These are phyloP conservation scores for Mortierella hygrophila DNA, from an alignment of 192 early-diverging fungal genomes.

Conservation along the genomic window DNA sequence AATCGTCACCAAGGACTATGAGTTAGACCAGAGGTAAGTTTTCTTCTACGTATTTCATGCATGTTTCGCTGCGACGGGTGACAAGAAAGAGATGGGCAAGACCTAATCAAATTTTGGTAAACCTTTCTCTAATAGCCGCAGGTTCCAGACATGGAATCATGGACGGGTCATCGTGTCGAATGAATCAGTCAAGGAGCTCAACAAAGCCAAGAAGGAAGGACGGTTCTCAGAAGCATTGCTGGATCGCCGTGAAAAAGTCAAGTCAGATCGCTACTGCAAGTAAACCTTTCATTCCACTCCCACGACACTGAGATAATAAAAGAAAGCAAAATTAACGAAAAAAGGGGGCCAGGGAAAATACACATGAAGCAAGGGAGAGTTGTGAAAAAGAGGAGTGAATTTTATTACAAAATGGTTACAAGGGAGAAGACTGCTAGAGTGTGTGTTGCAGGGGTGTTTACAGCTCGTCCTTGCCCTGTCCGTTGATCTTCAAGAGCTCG, in stretches of 20 bases:
- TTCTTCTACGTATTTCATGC: neutral
- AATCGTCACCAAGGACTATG: slow-evolving; percentile 65
- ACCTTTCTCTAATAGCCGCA: slow-evolving; percentile 63
- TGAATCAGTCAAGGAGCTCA: slow-evolving; percentile 66
- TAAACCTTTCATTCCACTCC: slow-evolving; percentile 32
- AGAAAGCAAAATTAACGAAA: neutral
- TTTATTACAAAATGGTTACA: neutral
- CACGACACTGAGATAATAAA: neutral
- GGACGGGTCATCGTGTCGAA: slow-evolving; percentile 69
- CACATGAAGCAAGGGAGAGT: neutral
- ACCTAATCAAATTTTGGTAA: neutral
- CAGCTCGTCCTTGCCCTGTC: slow-evolving; percentile 36
- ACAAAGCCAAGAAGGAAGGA: slow-evolving; percentile 78
- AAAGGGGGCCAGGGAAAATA: neutral
- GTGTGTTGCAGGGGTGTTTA: neutral
- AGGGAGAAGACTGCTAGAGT: neutral
- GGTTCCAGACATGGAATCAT: slow-evolving; percentile 81
- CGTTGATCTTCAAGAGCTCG: slow-evolving; percentile 72
- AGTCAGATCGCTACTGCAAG: slow-evolving; percentile 88
- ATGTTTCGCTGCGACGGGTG: neutral
- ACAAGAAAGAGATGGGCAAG: too few species aligned
- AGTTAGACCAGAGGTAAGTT: slow-evolving; percentile 78
- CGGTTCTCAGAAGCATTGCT: slow-evolving; percentile 79
- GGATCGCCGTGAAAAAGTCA: slow-evolving; percentile 85
- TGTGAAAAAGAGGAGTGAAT: neutral